These are phyloP conservation scores for Yamadazyma membranifaciens DNA, from an alignment of 1,139 yeast species.

Conservation along the genomic window DNA sequence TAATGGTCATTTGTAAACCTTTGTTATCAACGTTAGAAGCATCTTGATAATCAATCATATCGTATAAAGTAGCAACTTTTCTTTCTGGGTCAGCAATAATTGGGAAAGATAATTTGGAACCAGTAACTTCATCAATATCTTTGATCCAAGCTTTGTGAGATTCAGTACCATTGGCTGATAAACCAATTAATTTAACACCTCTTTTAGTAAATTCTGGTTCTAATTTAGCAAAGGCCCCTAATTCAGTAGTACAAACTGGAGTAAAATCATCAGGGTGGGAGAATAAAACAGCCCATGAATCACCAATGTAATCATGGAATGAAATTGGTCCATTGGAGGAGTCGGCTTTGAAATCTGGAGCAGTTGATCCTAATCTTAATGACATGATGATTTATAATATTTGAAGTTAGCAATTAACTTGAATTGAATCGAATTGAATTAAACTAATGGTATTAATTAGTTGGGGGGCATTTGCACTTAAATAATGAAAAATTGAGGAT, in stretches of 20 bases:
- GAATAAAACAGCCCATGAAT: slow-evolving; percentile 80
- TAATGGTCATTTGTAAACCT: slow-evolving; percentile 66
- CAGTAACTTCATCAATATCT: slow-evolving; percentile 80
- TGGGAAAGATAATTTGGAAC: slow-evolving; percentile 75
- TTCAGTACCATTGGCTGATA: slow-evolving; percentile 77
- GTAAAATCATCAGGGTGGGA: slow-evolving; percentile 95
- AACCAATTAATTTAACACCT: slow-evolving; percentile 79
- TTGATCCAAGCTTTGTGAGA: slow-evolving; percentile 80
- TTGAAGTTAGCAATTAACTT: not conserved
- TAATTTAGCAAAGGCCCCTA: slow-evolving; percentile 85
- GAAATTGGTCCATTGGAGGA: slow-evolving; percentile 76
- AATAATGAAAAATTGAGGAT: slow-evolving; percentile 2
- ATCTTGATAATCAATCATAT: slow-evolving; percentile 89
- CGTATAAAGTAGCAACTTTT: slow-evolving; percentile 79
- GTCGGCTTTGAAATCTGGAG: slow-evolving; percentile 81
- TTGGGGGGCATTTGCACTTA: not conserved
- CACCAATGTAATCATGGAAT: slow-evolving; percentile 80
- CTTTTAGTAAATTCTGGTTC: slow-evolving; percentile 81
- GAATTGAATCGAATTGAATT: not conserved
- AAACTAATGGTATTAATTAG: not conserved
- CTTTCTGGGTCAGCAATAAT: slow-evolving; percentile 82
- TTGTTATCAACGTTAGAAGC: slow-evolving; percentile 75
- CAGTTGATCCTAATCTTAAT: slow-evolving; percentile 50
- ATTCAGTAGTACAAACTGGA: slow-evolving; percentile 92
- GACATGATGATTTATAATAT: slow-evolving; percentile 10